These are phyloP conservation scores for Fusarium agapanthi DNA, from an alignment of 2,329 filamentous ascomycete genomes.

Conservation along the genomic window DNA sequence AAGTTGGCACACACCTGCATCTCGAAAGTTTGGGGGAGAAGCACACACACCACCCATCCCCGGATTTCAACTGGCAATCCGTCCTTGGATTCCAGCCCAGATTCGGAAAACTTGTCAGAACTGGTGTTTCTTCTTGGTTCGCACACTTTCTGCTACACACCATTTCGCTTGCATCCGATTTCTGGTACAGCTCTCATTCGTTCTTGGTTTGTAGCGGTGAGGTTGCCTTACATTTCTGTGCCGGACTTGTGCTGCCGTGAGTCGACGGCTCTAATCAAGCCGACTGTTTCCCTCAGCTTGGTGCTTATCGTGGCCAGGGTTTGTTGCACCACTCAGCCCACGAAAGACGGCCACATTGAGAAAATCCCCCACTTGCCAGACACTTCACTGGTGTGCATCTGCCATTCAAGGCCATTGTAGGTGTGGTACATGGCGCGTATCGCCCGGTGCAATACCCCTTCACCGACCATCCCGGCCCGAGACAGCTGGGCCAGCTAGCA, in stretches of 20 bases:
- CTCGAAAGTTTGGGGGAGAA: conserved; percentile 8
- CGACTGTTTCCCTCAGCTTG: conserved; percentile 18
- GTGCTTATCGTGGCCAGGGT: conserved; percentile 27
- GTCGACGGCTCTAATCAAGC: conserved; percentile 20
- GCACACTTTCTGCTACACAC: conserved; percentile 32
- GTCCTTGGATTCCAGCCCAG: background rate
- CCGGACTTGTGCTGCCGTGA: conserved; percentile 24
- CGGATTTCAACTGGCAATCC: conserved; percentile 25
- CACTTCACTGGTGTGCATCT: conserved; percentile 6
- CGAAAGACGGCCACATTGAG: conserved; percentile 17
- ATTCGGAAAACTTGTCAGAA: conserved; percentile 21
- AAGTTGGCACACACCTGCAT: conserved; percentile 22
- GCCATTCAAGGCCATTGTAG: background rate
- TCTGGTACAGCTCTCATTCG: conserved; percentile 31
- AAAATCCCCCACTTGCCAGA: background rate
- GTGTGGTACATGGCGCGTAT: conserved; percentile 27
- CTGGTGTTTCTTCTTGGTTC: conserved; percentile 28
- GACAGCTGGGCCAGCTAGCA: conserved; percentile 11
- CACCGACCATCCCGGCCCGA: conserved; percentile 34
- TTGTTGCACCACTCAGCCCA: conserved; percentile 25
- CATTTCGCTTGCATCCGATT: conserved; percentile 23
- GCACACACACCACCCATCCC: conserved; percentile 34
- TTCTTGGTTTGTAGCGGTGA: conserved; percentile 34
- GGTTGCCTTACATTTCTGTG: conserved; percentile 14
- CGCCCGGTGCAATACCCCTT: conserved; percentile 12